Conservation (phyloP, 768 basidiomycete species). For the Calocybe gangraenosa region DNA sequence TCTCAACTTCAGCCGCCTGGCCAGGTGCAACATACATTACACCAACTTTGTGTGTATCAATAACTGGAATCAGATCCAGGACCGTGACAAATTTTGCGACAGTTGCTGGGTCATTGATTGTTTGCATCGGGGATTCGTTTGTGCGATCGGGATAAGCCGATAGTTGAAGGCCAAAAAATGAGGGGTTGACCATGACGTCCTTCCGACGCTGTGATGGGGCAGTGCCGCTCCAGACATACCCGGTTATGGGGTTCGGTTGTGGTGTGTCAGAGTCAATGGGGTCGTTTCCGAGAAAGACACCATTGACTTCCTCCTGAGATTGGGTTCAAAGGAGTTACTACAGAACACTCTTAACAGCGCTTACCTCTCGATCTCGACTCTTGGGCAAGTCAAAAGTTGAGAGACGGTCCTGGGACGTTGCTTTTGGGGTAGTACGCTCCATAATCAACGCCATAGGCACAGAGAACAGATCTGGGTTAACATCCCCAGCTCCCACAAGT, state of each 20-base stretch:
- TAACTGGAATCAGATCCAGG: constrained; percentile 85
- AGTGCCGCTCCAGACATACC: constrained; percentile 84
- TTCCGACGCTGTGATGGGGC: constrained; percentile 89
- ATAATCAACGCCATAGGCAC: constrained; percentile 70
- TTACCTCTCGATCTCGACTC: constrained; percentile 12
- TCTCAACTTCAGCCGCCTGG: constrained; percentile 80
- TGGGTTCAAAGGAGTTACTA: neutral
- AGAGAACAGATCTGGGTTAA: constrained; percentile 72
- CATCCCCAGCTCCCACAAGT: constrained; percentile 78
- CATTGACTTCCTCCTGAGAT: constrained; percentile 23
- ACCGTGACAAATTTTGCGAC: constrained; percentile 58
- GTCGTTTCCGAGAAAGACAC: constrained; percentile 18
- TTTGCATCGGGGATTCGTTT: constrained; percentile 35
- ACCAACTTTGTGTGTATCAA: constrained; percentile 96
- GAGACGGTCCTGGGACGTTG: constrained; percentile 23
- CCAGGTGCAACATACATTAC: constrained; percentile 95
- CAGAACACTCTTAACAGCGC: constrained; percentile 1
- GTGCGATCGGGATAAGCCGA: constrained; percentile 57
- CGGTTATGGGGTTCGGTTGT: constrained; percentile 69
- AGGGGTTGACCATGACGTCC: constrained; percentile 79
- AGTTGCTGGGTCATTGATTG: constrained; percentile 47
- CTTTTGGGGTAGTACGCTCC: constrained; percentile 46
- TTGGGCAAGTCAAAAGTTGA: constrained; percentile 16
- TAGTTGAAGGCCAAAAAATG: constrained; percentile 81
- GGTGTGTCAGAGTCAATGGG: constrained; percentile 24